These are phyloP conservation scores for Aspergillus viridinutans DNA, from an alignment of 2,329 filamentous ascomycete species.

Conservation along the genomic window DNA sequence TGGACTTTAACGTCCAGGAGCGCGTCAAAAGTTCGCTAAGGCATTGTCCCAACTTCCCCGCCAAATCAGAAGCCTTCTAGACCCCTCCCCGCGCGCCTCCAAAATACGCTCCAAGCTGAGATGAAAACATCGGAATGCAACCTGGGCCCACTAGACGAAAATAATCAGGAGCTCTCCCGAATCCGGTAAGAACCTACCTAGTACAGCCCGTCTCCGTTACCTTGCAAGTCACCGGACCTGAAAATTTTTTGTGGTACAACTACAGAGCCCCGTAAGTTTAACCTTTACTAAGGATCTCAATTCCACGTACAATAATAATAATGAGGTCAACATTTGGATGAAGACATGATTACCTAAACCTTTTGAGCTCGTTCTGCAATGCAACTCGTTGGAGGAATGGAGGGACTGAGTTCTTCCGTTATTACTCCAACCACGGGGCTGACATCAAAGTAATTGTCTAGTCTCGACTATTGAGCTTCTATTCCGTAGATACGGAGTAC, in stretches of 20 bases:
- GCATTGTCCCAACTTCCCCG: background rate
- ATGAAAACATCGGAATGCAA: constrained; percentile 3
- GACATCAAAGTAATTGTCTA: background rate
- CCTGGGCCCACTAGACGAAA: constrained; percentile 8
- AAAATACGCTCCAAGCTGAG: background rate
- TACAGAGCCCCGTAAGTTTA: background rate
- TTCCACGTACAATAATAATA: background rate
- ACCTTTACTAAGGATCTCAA: background rate
- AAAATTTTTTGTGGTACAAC: background rate
- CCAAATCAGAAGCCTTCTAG: background rate
- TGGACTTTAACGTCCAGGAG: background rate
- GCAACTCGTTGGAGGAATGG: background rate
- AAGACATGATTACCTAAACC: background rate
- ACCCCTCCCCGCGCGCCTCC: constrained; percentile 1
- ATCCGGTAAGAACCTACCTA: background rate
- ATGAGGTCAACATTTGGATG: background rate
- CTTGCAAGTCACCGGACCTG: constrained; percentile 4
- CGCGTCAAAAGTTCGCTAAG: background rate
- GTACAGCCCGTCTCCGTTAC: background rate
- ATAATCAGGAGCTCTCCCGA: constrained; percentile 9
- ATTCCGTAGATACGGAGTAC: too few relatives aligned
- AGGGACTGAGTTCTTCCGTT: constrained; percentile 2
- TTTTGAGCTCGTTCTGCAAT: background rate
- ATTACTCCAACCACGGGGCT: constrained; percentile 3
- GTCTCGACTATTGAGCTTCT: background rate